Evolutionary conservation across 148 eudicot species (phyloP).

Genomic region (Hydrangea macrophylla): DNA sequence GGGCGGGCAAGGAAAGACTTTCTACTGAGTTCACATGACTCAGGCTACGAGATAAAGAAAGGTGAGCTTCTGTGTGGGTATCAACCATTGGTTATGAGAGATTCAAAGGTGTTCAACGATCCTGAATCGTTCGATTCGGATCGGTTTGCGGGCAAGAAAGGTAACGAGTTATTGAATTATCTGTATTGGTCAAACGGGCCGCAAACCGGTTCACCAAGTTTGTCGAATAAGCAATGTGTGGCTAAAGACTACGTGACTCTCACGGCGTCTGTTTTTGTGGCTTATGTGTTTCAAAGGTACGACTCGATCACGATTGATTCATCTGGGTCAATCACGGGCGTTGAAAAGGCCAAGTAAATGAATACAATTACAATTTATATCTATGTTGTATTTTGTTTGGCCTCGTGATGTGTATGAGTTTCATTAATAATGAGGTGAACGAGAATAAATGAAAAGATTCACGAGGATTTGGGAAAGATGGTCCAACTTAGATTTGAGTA

Average conservation of each 20-base stretch:
- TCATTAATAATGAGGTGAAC: too few relatives aligned
- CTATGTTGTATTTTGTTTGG: too few relatives aligned
- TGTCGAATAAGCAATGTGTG: constrained; percentile 77
- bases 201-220: constrained; percentile 46
- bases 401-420: too few relatives aligned
- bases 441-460: too few relatives aligned
- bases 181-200: constrained; percentile 96
- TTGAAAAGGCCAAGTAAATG: constrained; percentile 38
- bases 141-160: constrained; percentile 50
- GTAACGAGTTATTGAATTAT: constrained; percentile 49
- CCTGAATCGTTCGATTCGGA: constrained; percentile 58
- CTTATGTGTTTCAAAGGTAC: constrained; percentile 62
- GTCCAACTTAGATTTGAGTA: too few relatives aligned
- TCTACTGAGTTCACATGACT: constrained; percentile 47
- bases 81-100: constrained; percentile 72
- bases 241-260: constrained; percentile 59
- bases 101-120: constrained; percentile 60
- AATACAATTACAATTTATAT: too few relatives aligned
- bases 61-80: constrained; percentile 88
- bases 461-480: too few relatives aligned
- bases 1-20: constrained; percentile 83
- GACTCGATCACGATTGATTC: constrained; percentile 53
- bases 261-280: constrained; percentile 60
- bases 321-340: constrained; percentile 35
- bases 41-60: constrained; percentile 61